Percentiles rank a stretch among this genome's conserved stretches.
Evolutionary conservation across 495 filamentous ascomycete genomes (phyloP).

Genomic region (Aspergillus saccharolyticus): DNA sequence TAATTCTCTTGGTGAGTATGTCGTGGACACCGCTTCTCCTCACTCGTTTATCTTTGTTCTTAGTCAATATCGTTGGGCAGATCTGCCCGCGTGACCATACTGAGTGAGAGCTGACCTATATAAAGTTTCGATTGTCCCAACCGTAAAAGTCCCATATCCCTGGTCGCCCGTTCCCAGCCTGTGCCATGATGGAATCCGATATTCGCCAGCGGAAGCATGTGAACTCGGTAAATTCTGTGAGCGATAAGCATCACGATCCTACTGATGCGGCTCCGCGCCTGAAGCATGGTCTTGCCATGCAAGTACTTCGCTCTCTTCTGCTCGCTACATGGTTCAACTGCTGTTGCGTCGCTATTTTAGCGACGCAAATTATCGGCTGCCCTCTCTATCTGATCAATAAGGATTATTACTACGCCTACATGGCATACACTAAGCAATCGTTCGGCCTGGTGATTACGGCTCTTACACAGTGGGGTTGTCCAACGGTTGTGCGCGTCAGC

Average conservation of each 20-base stretch:
- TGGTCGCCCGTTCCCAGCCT: too few relatives aligned
- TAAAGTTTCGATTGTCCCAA: neutral
- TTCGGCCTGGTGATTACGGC: conserved; percentile 57
- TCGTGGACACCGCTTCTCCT: conserved; percentile 12
- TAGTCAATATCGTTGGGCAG: too few relatives aligned
- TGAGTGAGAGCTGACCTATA: neutral
- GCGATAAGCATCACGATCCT: conserved; percentile 7
- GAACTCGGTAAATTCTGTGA: neutral
- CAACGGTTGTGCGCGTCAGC: conserved; percentile 55
- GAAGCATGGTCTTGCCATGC: conserved; percentile 62
- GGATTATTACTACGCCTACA: conserved; percentile 56
- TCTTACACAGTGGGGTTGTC: conserved; percentile 58
- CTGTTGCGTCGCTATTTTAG: conserved; percentile 47
- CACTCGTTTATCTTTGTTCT: neutral
- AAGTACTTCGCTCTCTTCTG: conserved; percentile 58
- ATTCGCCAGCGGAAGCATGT: conserved; percentile 38
- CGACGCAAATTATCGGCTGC: conserved; percentile 51
- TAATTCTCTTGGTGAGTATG: conserved; percentile 1
- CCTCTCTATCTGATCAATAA: conserved; percentile 59
- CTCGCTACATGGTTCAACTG: conserved; percentile 61
- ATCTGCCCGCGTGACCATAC: conserved; percentile 6
- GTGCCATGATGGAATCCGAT: conserved; percentile 36
- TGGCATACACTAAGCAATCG: conserved; percentile 61
- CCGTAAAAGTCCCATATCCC: neutral
- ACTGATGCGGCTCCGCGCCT: conserved; percentile 43